Evolutionary conservation across 495 filamentous ascomycete genomes (phyloP).

Genomic region (Lasiosphaeriaceae sp.): DNA sequence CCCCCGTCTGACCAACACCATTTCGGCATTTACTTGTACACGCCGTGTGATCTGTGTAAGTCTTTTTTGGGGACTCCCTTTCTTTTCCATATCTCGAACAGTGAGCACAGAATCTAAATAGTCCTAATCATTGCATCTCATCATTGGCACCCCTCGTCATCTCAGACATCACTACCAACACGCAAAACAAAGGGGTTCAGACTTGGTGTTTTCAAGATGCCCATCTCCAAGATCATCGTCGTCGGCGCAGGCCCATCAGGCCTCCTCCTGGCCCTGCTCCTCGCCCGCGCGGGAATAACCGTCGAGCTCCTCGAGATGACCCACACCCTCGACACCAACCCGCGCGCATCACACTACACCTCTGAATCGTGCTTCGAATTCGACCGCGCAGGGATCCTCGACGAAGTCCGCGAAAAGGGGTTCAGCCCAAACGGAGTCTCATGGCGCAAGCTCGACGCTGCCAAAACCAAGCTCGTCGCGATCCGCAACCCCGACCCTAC

Average conservation of each 20-base stretch:
- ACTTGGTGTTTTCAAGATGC: no score
- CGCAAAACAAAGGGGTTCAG: no score
- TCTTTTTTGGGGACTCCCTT: no score
- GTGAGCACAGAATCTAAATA: no score
- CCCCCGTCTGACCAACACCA: neutral
- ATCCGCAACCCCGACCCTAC: constrained; percentile 6
- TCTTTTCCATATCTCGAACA: no score
- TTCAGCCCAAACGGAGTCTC: constrained; percentile 41
- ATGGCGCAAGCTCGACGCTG: constrained; percentile 46
- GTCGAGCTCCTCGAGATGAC: constrained; percentile 51
- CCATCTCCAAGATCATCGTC: constrained; percentile 40
- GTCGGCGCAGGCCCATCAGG: constrained; percentile 57
- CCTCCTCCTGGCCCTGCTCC: constrained; percentile 52
- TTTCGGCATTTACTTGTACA: neutral
- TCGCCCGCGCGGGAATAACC: constrained; percentile 50
- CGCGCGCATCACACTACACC: constrained; percentile 53
- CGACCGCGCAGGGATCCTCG: constrained; percentile 46
- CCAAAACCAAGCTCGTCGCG: constrained; percentile 27
- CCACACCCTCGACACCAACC: constrained; percentile 47
- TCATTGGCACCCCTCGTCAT: no score
- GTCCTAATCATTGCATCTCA: no score
- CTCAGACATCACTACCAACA: no score
- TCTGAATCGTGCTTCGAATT: constrained; percentile 41
- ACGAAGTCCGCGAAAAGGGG: constrained; percentile 38
- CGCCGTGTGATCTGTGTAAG: no score